phyloP scores from a whole-genome alignment of 1,284 basidiomycete species.

The Pseudozyma thailandica region DNA sequence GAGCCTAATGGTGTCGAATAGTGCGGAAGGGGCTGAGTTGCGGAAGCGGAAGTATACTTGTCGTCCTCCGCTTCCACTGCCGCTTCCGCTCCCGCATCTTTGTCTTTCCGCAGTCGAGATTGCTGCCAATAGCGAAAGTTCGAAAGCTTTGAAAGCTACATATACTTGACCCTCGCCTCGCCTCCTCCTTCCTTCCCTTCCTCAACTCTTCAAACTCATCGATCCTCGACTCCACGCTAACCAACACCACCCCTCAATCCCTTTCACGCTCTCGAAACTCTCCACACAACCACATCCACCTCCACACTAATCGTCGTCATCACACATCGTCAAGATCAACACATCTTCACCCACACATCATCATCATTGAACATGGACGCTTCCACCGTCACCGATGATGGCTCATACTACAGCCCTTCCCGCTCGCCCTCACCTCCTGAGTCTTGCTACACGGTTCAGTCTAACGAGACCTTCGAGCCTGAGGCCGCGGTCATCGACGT shows the following conservation, averaged over 20 bases:
- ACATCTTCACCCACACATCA: not conserved
- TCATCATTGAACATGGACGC: no score
- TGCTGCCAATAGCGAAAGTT: not conserved
- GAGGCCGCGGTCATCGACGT: constrained; percentile 10
- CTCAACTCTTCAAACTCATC: constrained; percentile 1
- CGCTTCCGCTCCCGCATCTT: constrained; percentile 6
- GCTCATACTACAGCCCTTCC: no score
- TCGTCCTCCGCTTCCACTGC: not conserved
- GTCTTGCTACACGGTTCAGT: not conserved
- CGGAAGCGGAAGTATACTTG: not conserved
- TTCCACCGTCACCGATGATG: no score
- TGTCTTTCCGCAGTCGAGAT: constrained; percentile 1
- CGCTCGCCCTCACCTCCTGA: not conserved
- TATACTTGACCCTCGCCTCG: constrained; percentile 10
- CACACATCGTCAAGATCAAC: not conserved
- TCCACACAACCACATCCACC: not conserved
- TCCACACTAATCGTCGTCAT: not conserved
- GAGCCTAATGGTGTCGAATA: no score
- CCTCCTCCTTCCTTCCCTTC: not conserved
- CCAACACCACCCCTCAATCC: not conserved
- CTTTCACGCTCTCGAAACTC: not conserved
- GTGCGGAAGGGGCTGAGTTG: not conserved
- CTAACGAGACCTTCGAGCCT: not conserved
- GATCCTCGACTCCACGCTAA: constrained; percentile 8
- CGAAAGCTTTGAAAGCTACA: constrained; percentile 16